These are phyloP conservation scores for Lophiotrema nucula DNA, from an alignment of 495 filamentous ascomycete genomes.

Conservation along the genomic window DNA sequence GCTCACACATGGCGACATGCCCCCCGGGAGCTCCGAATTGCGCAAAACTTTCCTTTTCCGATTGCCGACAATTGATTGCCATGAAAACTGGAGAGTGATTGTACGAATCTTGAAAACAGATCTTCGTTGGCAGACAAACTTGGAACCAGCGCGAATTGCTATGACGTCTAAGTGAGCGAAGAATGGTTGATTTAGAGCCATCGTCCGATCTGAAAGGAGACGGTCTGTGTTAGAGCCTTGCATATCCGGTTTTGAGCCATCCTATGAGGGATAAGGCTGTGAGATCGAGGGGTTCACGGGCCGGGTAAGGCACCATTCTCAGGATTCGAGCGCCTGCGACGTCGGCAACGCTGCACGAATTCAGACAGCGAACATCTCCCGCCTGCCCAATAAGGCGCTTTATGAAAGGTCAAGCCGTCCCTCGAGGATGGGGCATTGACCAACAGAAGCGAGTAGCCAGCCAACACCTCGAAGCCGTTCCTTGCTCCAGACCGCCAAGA, in stretches of 20 bases:
- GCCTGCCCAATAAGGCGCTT: constrained; percentile 21
- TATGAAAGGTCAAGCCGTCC: background rate
- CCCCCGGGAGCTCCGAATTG: constrained; percentile 22
- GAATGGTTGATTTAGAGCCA: too few relatives aligned
- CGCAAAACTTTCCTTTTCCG: constrained; percentile 17
- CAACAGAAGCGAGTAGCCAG: constrained; percentile 13
- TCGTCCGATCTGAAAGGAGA: constrained; percentile 5
- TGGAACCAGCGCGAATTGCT: constrained; percentile 4
- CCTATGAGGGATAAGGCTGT: constrained; percentile 22
- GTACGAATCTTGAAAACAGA: background rate
- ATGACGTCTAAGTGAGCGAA: constrained; percentile 26
- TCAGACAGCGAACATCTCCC: constrained; percentile 28
- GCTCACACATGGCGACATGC: constrained; percentile 19
- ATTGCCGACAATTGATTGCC: constrained; percentile 2
- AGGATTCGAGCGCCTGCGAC: constrained; percentile 24
- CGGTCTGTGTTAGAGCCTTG: constrained; percentile 14
- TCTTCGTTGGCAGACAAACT: background rate
- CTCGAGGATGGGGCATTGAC: constrained; percentile 14
- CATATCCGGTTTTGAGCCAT: constrained; percentile 27
- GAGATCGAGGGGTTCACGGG: constrained; percentile 22
- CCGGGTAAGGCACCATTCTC: constrained; percentile 18
- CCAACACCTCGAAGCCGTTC: constrained; percentile 14
- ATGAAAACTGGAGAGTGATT: background rate
- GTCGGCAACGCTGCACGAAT: constrained; percentile 33
- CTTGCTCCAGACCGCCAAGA: constrained; percentile 20